Base-by-base conservation (phyloP, 2,329 filamentous ascomycete genomes). In the Tolypocladium guangdongense region DNA sequence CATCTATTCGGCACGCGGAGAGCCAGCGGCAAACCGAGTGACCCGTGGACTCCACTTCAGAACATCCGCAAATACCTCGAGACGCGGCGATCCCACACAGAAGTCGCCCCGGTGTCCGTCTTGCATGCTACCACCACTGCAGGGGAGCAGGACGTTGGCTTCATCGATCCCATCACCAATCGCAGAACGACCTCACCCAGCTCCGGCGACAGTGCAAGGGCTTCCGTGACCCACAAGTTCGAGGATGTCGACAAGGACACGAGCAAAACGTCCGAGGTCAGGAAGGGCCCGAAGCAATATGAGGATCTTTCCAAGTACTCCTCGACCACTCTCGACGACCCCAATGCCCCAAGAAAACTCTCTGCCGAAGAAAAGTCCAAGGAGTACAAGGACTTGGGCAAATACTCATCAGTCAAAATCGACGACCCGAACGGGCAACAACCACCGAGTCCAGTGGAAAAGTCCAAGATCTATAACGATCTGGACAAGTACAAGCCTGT, bases 151-250 rank as follows among this genome's bases (percentile, higher is more conserved):
- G 51, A 53, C 20, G 55, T 54, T 20, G 54, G 57, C 18, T 46
- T 38, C 24, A 81, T 83, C 45, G 80, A 83, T 54, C 80, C 80
- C 3, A 81, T 83, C 55, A 81, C 79, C 18, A 83, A 83, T 56
- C 74, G 78, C 36, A 79, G 74, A 55, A 38, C 32, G 39, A 6
- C 12, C 10, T 4, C 30, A 0, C 14, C n/a, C 3, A 16, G 22
- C 27, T 14, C 47, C 11, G 24, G 27, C 10, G 22, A 24, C 22
- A 24, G 14, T 16, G 18, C 43, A 10, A 20, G 7, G 4, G 32
- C 20, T 4, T 37, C 32, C 20, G 39, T 2, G 20, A 24, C 38
- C 10, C 38, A 3, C 24, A 10, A n/a, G 16, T 16, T 27, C 18
- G 18, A 46, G 14, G 12, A 12, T 46, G 27, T 32, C 24, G 43